A percentile compares a stretch with the other conserved stretches of the same genome.
These are phyloP conservation scores for Lippia alba DNA, from an alignment of 305 asterid species.

Conservation along the genomic window DNA sequence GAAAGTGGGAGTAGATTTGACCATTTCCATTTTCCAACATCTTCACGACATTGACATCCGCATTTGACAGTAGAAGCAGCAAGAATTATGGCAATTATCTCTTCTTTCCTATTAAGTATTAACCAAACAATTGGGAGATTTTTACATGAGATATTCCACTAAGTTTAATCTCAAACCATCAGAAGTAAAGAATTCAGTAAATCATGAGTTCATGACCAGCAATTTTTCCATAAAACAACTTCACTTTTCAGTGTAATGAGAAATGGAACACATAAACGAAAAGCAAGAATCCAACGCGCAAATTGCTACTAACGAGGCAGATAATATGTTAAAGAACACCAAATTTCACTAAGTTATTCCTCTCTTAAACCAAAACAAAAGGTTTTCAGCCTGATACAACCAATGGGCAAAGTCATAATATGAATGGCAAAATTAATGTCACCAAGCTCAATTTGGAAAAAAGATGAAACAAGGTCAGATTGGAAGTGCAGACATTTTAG, in stretches of 20 bases:
- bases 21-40: not conserved
- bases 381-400: constrained; percentile 1
- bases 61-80: not conserved
- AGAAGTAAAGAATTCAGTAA: too few species aligned
- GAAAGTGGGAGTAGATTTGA: constrained; percentile 12
- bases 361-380: constrained; percentile 3
- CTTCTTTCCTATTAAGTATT: too few species aligned
- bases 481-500: constrained; percentile 14
- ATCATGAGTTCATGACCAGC: too few species aligned
- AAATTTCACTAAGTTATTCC: not conserved
- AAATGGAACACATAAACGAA: not conserved
- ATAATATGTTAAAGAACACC: not conserved
- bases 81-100: not conserved
- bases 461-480: constrained; percentile 7
- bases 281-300: not conserved
- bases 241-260: not conserved
- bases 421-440: not conserved
- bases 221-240: too few species aligned
- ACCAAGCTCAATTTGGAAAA: constrained; percentile 14
- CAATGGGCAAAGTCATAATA: constrained; percentile 17
- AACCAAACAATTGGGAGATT: too few species aligned
- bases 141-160: too few species aligned
- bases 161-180: too few species aligned
- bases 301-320: too few species aligned
- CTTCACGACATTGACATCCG: constrained; percentile 1